A percentile compares a stretch with the other conserved stretches of the same genome.
Evolutionary conservation across 345 rosid species (phyloP).

Genomic region (Lumnitzera racemosa): DNA sequence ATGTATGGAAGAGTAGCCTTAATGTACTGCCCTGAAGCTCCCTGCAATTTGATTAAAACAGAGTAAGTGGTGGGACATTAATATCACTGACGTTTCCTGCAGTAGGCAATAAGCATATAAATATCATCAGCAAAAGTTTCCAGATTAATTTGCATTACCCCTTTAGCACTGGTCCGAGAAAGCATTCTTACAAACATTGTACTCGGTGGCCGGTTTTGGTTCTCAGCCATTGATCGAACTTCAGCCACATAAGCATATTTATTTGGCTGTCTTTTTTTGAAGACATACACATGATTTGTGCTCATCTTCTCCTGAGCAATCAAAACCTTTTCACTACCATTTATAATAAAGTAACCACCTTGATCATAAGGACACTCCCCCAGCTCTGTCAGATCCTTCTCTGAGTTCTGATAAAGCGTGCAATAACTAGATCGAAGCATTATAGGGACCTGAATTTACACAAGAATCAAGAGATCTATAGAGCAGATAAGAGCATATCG

Average conservation of each 20-base stretch:
- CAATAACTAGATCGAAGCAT: slow-evolving; percentile 98
- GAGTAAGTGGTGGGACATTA: too few relatives aligned
- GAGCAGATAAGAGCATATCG: slow-evolving; percentile 2
- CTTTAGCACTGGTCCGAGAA: slow-evolving; percentile 93
- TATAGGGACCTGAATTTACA: slow-evolving; percentile 63
- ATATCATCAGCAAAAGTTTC: neutral
- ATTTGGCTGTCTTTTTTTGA: slow-evolving; percentile 97
- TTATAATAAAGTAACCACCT: slow-evolving; percentile 95
- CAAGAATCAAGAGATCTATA: slow-evolving; percentile 4
- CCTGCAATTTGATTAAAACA: slow-evolving; percentile 32
- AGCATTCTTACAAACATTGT: slow-evolving; percentile 99
- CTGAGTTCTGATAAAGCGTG: slow-evolving; percentile 77
- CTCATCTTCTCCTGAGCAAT: slow-evolving; percentile 99
- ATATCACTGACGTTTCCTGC: too few relatives aligned
- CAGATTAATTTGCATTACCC: slow-evolving; percentile 42
- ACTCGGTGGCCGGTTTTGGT: slow-evolving; percentile 93
- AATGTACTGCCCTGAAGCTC: slow-evolving; percentile 93
- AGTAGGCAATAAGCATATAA: too few relatives aligned
- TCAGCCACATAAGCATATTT: slow-evolving; percentile 83
- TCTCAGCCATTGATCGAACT: slow-evolving; percentile 98
- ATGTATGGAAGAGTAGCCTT: slow-evolving; percentile 96
- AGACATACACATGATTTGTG: slow-evolving; percentile 94
- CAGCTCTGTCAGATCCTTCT: slow-evolving; percentile 95
- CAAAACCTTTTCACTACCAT: slow-evolving; percentile 97
- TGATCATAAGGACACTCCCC: slow-evolving; percentile 99